Evolutionary conservation across 2,329 filamentous ascomycete genomes (phyloP).

Genomic region (Aspergillus unguis): DNA sequence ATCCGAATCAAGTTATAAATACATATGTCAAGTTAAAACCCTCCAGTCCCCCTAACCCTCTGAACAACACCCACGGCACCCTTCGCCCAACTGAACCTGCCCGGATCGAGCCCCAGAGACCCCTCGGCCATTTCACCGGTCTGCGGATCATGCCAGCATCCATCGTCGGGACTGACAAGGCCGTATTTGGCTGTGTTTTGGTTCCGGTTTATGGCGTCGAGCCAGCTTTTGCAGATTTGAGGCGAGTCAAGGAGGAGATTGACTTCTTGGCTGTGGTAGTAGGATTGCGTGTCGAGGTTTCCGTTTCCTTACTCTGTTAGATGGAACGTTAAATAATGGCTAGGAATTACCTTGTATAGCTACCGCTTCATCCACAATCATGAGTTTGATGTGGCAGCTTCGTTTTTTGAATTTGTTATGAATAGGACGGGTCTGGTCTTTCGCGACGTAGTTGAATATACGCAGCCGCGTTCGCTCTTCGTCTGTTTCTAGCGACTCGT

Average conservation of each 20-base stretch:
- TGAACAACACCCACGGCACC: conserved; percentile 58
- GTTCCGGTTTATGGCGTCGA: conserved; percentile 59
- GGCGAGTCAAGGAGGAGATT: conserved; percentile 70
- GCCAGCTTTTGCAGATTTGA: conserved; percentile 61
- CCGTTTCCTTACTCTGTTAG: conserved; percentile 54
- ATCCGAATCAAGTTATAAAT: background rate
- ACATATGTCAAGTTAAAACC: conserved; percentile 42
- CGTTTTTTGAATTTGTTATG: conserved; percentile 63
- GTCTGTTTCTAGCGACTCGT: conserved; percentile 53
- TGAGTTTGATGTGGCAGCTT: conserved; percentile 72
- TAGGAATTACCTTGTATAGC: conserved; percentile 57
- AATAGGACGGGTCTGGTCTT: conserved; percentile 67
- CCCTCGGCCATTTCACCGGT: conserved; percentile 48
- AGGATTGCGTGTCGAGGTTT: conserved; percentile 77
- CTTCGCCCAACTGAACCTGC: conserved; percentile 57
- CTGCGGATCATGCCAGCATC: conserved; percentile 58
- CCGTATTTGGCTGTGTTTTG: conserved; percentile 65
- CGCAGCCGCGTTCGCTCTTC: conserved; percentile 52
- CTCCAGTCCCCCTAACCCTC: conserved; percentile 55
- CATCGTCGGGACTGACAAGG: conserved; percentile 52
- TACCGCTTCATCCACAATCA: conserved; percentile 67
- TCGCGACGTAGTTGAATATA: conserved; percentile 69
- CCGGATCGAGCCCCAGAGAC: conserved; percentile 53
- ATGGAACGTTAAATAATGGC: background rate
- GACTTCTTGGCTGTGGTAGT: conserved; percentile 74